Evolutionary conservation across 257 asterid genomes (phyloP).

Genomic region (Capsicum pubescens): DNA sequence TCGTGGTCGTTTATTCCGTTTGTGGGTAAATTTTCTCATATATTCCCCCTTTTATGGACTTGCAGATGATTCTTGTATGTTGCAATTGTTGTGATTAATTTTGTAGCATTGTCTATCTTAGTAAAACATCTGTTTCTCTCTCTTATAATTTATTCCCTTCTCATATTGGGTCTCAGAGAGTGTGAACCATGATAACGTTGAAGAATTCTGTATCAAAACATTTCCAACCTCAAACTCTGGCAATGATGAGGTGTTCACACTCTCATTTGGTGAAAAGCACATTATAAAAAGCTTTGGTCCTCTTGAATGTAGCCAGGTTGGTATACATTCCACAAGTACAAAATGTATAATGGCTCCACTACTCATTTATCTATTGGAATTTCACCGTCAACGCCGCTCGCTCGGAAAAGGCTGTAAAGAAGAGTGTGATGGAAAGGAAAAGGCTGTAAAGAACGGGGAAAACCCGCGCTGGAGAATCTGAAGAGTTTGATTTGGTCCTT

Average conservation of each 20-base stretch:
- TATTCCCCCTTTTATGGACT: not conserved
- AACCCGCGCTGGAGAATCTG: not conserved
- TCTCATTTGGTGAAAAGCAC: not conserved
- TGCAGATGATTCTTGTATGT: not conserved
- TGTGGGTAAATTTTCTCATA: not conserved
- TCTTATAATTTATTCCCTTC: not conserved
- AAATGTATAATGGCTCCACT: not conserved
- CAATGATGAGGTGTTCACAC: not conserved
- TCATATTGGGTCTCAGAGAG: not conserved
- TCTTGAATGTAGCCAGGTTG: not conserved
- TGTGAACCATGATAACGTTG: not conserved
- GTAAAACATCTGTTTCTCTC: not conserved
- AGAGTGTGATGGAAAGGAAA: not conserved
- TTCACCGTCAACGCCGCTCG: not conserved
- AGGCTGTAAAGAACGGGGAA: not conserved
- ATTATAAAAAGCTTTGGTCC: not conserved
- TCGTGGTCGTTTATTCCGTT: not conserved
- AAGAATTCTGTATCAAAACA: not conserved
- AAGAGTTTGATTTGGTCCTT: not conserved
- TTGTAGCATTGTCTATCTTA: not conserved
- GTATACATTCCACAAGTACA: not conserved
- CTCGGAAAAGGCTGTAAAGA: not conserved
- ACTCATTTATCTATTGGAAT: not conserved
- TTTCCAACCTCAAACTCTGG: not conserved
- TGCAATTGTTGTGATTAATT: constrained; percentile 24